Base-by-base conservation (phyloP, 2,329 filamentous ascomycete genomes). In the Aspergillus candidus region DNA sequence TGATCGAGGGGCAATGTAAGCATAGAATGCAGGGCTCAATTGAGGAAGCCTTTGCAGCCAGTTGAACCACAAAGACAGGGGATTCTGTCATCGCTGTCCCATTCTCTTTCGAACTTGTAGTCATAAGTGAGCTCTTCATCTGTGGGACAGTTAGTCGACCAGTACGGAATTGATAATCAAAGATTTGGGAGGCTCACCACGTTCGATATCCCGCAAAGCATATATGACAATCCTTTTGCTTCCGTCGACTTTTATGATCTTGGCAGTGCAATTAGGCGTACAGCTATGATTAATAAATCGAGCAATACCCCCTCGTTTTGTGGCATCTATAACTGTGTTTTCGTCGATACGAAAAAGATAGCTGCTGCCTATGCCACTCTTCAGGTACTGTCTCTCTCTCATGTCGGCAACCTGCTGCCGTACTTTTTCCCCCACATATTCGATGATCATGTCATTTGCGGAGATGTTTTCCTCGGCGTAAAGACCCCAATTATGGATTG, bases 151-250 rank as follows among this genome's bases (percentile, higher is more conserved):
- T 55, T 46, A 52, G 44, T 41, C 36, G 8, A n/a, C 18, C n/a
- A 11, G 27, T 13, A 30, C 15, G n/a, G n/a, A 34, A 17, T 18
- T 18, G n/a, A 7, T 50, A 38, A 29, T 41, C 30, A 14, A n/a
- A 30, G 6, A 35, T 34, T 7, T 14, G 17, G 14, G 18, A 38
- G n/a, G 81, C 87, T 76, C 79, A 96, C 93, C 93, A 77, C 91
- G 83, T 57, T 81, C 82, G 69, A 98, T 98, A 68, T 97, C 91
- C 63, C 93, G 83, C 63, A 97, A 74, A 32, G 93, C 93, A 73
- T 98, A 98, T 62, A 98, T 98, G 70, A 98, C 93, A 72, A 98
- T 98, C 53, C 93, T 82, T 73, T 96, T 96, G 65, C 88, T 96
- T 52, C 91, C 91, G 62, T 98, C 93, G 43, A 97, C 93, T 68